Percentiles rank a stretch among this genome's conserved stretches.
phyloP scores from a whole-genome alignment of 2,329 filamentous ascomycete genomes.

The Pseudopyrenochaeta lycopersici region DNA sequence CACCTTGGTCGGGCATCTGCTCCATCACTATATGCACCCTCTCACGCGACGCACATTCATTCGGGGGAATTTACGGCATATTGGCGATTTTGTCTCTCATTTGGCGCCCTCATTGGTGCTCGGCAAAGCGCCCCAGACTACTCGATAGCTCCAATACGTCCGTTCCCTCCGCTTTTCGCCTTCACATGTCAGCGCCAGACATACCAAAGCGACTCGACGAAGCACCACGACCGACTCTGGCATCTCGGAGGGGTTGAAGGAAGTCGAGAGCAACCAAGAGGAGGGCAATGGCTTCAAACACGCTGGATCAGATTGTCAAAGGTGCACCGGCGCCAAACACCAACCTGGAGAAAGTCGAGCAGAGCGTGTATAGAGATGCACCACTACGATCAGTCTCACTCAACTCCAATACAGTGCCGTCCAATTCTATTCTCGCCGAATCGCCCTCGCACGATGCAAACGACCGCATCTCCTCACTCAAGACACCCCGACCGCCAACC shows the following conservation, averaged over 20 bases:
- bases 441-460: slow-evolving; percentile 38
- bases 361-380: slow-evolving; percentile 10
- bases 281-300: slow-evolving; percentile 23
- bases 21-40: not conserved
- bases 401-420: slow-evolving; percentile 18
- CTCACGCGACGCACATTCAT: slow-evolving; percentile 1
- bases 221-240: not conserved
- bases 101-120: not conserved
- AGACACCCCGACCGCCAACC: slow-evolving; percentile 48
- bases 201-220: not conserved
- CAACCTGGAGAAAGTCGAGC: slow-evolving; percentile 18
- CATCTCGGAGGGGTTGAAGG: not conserved
- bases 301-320: slow-evolving; percentile 90
- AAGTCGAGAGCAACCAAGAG: not conserved
- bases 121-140: not conserved
- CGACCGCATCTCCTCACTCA: slow-evolving; percentile 52
- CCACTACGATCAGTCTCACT: slow-evolving; percentile 24
- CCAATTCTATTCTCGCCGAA: slow-evolving; percentile 18
- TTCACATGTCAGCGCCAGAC: slow-evolving; percentile 10
- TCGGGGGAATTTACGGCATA: not conserved
- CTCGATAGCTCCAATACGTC: not conserved
- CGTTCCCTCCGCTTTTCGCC: not conserved
- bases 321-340: slow-evolving; percentile 76
- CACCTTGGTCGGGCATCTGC: not conserved
- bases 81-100: not conserved